Evolutionary conservation across 2,329 filamentous ascomycete species (phyloP).

Genomic region (Neocucurbitaria cava): DNA sequence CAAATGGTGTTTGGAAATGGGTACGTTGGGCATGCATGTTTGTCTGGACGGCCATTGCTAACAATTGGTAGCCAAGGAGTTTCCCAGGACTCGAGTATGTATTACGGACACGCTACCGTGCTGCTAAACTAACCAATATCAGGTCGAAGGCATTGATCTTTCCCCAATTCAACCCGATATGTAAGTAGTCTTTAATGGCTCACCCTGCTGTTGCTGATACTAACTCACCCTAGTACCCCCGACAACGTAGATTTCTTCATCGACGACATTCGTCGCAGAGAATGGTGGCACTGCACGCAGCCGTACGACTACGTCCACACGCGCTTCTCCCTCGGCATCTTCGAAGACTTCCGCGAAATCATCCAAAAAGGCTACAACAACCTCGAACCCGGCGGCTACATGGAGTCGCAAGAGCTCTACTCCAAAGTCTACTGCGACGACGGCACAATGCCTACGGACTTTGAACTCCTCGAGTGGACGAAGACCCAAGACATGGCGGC

Average conservation of each 20-base stretch:
- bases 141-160: slow-evolving; percentile 53
- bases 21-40: slow-evolving; percentile 31
- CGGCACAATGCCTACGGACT: slow-evolving; percentile 58
- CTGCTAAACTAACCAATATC: slow-evolving; percentile 18
- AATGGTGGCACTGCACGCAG: slow-evolving; percentile 61
- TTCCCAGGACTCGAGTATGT: slow-evolving; percentile 40
- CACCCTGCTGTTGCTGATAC: not conserved
- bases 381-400: slow-evolving; percentile 63
- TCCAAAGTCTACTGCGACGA: slow-evolving; percentile 61
- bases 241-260: slow-evolving; percentile 77
- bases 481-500: slow-evolving; percentile 53
- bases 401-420: slow-evolving; percentile 53
- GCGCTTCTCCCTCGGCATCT: slow-evolving; percentile 64
- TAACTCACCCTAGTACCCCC: slow-evolving; percentile 56
- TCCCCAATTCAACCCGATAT: slow-evolving; percentile 50
- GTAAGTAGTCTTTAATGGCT: slow-evolving; percentile 21
- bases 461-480: slow-evolving; percentile 59
- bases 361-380: slow-evolving; percentile 61
- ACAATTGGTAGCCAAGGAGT: slow-evolving; percentile 40
- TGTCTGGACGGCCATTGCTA: slow-evolving; percentile 14
- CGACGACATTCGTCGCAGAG: slow-evolving; percentile 68
- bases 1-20: slow-evolving; percentile 52
- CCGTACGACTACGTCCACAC: slow-evolving; percentile 67
- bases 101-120: not conserved
- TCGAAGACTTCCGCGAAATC: slow-evolving; percentile 63